A percentile compares a stretch with the other conserved stretches of the same genome.
Conservation (phyloP, 371 early-diverging fungal genomes). For the Mucor sp. region DNA sequence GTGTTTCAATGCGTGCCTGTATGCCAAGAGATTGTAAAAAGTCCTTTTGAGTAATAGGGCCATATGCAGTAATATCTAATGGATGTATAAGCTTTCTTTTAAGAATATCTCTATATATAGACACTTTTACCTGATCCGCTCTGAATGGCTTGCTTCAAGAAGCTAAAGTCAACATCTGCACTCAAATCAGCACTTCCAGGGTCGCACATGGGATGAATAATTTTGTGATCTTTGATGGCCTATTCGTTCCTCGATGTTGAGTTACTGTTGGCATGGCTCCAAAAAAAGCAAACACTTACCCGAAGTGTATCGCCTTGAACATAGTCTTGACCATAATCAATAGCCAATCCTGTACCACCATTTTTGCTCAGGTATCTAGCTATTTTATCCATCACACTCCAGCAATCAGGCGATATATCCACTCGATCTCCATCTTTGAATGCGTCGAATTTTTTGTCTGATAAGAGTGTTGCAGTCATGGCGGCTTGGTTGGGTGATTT, state of each 20-base stretch:
- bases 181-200: conserved; percentile 92
- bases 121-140: conserved; percentile 38
- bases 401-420: conserved; percentile 86
- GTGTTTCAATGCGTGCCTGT: conserved; percentile 69
- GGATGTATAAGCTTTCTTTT: not conserved
- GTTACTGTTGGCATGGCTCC: not conserved
- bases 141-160: conserved; percentile 64
- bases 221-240: conserved; percentile 88
- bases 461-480: conserved; percentile 62
- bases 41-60: conserved; percentile 82
- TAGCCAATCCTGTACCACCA: conserved; percentile 78
- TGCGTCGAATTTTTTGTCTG: conserved; percentile 39
- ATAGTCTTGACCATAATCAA: conserved; percentile 93
- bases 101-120: conserved; percentile 15
- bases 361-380: conserved; percentile 61
- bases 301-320: conserved; percentile 79
- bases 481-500: conserved; percentile 72
- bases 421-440: conserved; percentile 73
- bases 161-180: conserved; percentile 91
- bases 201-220: conserved; percentile 71
- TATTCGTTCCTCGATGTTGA: conserved; percentile 21
- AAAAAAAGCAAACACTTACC: conserved; percentile 44
- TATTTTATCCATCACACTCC: conserved; percentile 61
- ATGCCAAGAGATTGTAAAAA: conserved; percentile 89
- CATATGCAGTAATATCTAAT: conserved; percentile 50